Evolutionary conservation across 2,329 filamentous ascomycete genomes (phyloP).

Genomic region (Fusarium sp.): DNA sequence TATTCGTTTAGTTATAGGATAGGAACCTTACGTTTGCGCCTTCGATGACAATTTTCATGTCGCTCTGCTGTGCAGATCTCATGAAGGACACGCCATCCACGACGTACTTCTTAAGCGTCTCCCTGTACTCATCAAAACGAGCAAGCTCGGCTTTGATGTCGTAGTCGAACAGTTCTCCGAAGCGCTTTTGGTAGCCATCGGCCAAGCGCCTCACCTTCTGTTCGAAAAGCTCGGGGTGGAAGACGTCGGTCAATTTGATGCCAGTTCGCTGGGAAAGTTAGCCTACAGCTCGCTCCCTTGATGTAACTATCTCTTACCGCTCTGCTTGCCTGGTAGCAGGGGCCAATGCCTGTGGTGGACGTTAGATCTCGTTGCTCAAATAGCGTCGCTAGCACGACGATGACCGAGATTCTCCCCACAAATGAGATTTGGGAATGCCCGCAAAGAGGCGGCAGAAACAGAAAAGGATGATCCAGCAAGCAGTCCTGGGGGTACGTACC

Average conservation of each 20-base stretch:
- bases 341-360: conserved; percentile 52
- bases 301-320: conserved; percentile 39
- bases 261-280: conserved; percentile 65
- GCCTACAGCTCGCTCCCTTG: conserved; percentile 34
- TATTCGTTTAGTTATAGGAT: background rate
- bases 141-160: background rate
- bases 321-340: conserved; percentile 47
- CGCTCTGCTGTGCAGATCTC: background rate
- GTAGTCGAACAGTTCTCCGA: conserved; percentile 63
- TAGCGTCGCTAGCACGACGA: conserved; percentile 26
- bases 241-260: conserved; percentile 75
- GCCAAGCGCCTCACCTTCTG: conserved; percentile 71
- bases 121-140: background rate
- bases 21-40: background rate
- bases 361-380: conserved; percentile 39
- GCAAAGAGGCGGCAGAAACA: conserved; percentile 25
- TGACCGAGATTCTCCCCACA: conserved; percentile 18
- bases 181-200: conserved; percentile 69
- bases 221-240: conserved; percentile 75
- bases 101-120: background rate
- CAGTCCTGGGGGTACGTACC: conserved; percentile 43
- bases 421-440: conserved; percentile 33
- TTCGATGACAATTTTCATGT: background rate
- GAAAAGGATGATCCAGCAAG: conserved; percentile 19
- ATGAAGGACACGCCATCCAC: background rate